A percentile compares a stretch with the other conserved stretches of the same genome.
phyloP scores from a whole-genome alignment of 352 stramenopile species.

The Elongisporangium anandrum region DNA sequence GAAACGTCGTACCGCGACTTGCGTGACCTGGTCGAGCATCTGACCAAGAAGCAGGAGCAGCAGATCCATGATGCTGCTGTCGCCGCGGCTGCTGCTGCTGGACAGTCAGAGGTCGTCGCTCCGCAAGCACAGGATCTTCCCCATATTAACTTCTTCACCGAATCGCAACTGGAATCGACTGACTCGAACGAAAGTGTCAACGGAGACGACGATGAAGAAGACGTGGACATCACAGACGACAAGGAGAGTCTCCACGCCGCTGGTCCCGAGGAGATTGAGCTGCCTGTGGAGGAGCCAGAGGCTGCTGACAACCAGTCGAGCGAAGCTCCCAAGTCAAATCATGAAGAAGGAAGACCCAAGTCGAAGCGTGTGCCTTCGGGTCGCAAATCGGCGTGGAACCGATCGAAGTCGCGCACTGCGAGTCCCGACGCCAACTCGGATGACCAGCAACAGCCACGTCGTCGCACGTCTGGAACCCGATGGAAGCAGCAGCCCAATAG shows the following conservation, averaged over 20 bases:
- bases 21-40: slow-evolving; percentile 49
- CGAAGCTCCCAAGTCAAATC: not conserved
- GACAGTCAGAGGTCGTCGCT: slow-evolving; percentile 13
- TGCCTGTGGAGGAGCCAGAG: slow-evolving; percentile 10
- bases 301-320: not conserved
- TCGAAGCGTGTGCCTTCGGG: not conserved
- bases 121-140: slow-evolving; percentile 41
- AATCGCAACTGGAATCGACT: slow-evolving; percentile 51
- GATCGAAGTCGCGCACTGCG: not conserved
- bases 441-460: slow-evolving; percentile 6
- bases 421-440: not conserved
- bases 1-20: slow-evolving; percentile 67
- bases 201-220: slow-evolving; percentile 2
- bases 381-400: not conserved
- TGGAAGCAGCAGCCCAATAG: slow-evolving; percentile 32
- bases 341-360: not conserved
- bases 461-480: slow-evolving; percentile 26
- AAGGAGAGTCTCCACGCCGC: slow-evolving; percentile 13
- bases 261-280: slow-evolving; percentile 9
- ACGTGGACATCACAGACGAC: slow-evolving; percentile 13
- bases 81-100: slow-evolving; percentile 5
- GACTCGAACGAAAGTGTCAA: slow-evolving; percentile 1
- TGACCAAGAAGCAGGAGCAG: slow-evolving; percentile 14
- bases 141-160: slow-evolving; percentile 84
- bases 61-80: slow-evolving; percentile 9